Evolutionary conservation across 768 basidiomycete genomes (phyloP), one percentile per base, ranked within the genome.

Genomic region (Obba rivulosa): DNA sequence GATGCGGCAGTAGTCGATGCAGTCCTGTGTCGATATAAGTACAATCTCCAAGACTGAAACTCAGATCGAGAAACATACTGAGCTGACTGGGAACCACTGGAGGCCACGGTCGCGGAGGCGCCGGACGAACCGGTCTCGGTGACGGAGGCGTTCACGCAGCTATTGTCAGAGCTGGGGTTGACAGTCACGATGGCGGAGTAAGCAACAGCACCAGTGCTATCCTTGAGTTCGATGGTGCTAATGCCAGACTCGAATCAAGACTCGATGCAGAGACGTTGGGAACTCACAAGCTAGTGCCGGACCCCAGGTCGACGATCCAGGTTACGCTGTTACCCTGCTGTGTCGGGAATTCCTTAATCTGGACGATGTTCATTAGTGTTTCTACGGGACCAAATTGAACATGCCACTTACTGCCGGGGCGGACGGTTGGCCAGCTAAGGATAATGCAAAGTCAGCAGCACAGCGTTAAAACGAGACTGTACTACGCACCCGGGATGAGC

Each of bases 221-320:
- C 86, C 66, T 80, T 83, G 53, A 85, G 49, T 11, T 59, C 59
- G 28, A 78, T 55, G n/a, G 76, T 76, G 55, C 85, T 88, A 43
- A 28, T 59, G 8, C 54, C 28, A 45, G 36, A 34, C 34, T 17
- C 21, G 43, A 31, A 36, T n/a, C 28, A 34, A 51, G 42, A 10
- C 31, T 8, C 34, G 21, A 31, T 24, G 41, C 28, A 42, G 13
- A 31, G 28, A 31, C 28, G 13, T 31, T n/a, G n/a, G n/a, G 24
- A 4, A 65, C 75, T 54, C 56, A 86, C 85, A 84, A 69, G 25
- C 55, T 49, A 14, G 73, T 74, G 20, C 71, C 72, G 1, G 63
- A 39, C 0, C 55, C 51, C 9, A 85, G 55, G 56, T 83, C 71
- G 35, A 78, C 79, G 7, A 28, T 57, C 84, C 84, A 88, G 4